These are phyloP conservation scores for Wallacemonas sp. DNA, from an alignment of 208 protist species.

Conservation along the genomic window DNA sequence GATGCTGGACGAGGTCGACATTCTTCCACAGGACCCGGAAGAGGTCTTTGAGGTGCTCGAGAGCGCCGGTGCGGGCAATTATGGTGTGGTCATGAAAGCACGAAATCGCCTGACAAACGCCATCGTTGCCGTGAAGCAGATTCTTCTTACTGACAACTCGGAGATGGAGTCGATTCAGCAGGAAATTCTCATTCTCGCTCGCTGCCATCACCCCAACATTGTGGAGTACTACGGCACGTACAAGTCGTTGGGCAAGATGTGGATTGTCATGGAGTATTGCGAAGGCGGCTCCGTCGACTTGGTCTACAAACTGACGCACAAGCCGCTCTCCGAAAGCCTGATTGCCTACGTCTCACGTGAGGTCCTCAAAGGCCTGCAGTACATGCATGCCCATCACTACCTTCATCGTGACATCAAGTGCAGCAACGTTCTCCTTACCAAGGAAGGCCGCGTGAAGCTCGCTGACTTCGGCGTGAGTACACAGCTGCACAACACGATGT, in stretches of 20 bases:
- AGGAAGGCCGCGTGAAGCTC: constrained; percentile 89
- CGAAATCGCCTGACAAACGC: constrained; percentile 64
- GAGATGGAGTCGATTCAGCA: constrained; percentile 73
- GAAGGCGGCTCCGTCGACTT: constrained; percentile 89
- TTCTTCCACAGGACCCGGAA: constrained; percentile 70
- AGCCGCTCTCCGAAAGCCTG: constrained; percentile 71
- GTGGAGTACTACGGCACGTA: constrained; percentile 90
- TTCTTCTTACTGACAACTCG: constrained; percentile 77
- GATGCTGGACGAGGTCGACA: constrained; percentile 50
- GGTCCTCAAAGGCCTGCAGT: constrained; percentile 81
- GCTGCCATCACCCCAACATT: constrained; percentile 85
- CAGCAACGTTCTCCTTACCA: constrained; percentile 92
- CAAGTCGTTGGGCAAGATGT: constrained; percentile 76
- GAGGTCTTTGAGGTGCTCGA: constrained; percentile 82
- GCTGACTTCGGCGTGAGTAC: constrained; percentile 92
- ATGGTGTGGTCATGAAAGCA: constrained; percentile 97
- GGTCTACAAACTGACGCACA: constrained; percentile 78
- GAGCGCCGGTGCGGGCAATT: constrained; percentile 93
- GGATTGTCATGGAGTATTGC: constrained; percentile 95
- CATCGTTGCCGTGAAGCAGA: constrained; percentile 89
- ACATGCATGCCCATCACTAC: constrained; percentile 82
- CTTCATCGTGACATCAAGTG: constrained; percentile 96
- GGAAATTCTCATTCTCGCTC: constrained; percentile 87
- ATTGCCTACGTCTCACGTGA: constrained; percentile 89
- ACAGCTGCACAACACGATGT: constrained; percentile 77